Base-by-base conservation (phyloP, 805 yeast species). In the Yarrowia sp. region DNA sequence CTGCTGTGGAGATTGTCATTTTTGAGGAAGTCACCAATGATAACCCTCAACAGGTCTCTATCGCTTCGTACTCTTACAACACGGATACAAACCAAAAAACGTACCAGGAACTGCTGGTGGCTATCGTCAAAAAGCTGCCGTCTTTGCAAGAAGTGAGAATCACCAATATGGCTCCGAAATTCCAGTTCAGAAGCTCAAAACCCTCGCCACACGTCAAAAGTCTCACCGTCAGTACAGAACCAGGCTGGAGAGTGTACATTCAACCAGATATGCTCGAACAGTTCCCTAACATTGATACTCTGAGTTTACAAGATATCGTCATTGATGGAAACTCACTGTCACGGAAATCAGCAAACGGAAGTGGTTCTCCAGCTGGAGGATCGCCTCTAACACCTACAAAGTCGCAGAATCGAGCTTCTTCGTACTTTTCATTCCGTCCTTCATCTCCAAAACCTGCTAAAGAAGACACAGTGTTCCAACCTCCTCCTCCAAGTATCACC, bases 21-120 rank as follows among this genome's bases (percentile, higher is more conserved):
- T 58, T 58, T 35, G 50, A 58, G 10, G 42, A 58, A 8, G 51
- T 58, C 42, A 43, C 64, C n/a, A 44, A 44, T 28, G 64, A 58
- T 42, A 43, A 17, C 10, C 64, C 64, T 2, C 64, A 58, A 2
- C 51, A 58, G 13, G 51, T 58, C 28, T 9, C 64, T 8, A 58
- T 58, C 51, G 51, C 64, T 4, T 43, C 51, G 11, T 44, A 43
- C 51, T 58, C 64, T 1, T 58, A 43, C 51, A 43, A 32, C 35
- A 44, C 64, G 1, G 51, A 58, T 2, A 44, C 22, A 10, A 32
- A 35, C 28, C 42, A 43, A 11, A 44, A 58, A 13, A 43, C 64
- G 22, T 58, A 58, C 43, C 43, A 32, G 35, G 64, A 58, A 9
- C 51, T 58, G 11, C 17, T 58, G 18, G 42, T 43, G 1, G 64